These are phyloP conservation scores for Akanthomyces muscarius DNA, from an alignment of 2,329 filamentous ascomycete species.

Conservation along the genomic window DNA sequence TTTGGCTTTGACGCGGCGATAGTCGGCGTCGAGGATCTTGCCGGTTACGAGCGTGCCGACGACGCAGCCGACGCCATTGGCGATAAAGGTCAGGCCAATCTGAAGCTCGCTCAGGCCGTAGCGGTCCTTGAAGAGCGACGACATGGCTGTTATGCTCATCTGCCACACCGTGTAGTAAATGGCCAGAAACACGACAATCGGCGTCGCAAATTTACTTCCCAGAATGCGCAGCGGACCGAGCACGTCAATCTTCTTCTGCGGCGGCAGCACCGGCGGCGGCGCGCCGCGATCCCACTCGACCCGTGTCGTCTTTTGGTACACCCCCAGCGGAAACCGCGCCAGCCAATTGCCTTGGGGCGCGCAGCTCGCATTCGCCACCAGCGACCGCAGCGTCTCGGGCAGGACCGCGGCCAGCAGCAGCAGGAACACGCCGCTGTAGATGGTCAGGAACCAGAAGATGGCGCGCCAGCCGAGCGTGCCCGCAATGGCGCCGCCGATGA, in stretches of 20 bases:
- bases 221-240: constrained; percentile 45
- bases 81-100: constrained; percentile 49
- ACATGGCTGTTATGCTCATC: constrained; percentile 52
- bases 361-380: constrained; percentile 42
- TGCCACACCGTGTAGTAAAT: constrained; percentile 53
- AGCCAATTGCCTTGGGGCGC: constrained; percentile 17
- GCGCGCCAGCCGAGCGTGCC: constrained; percentile 49
- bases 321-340: constrained; percentile 27
- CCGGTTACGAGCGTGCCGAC: constrained; percentile 49
- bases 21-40: constrained; percentile 49
- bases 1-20: constrained; percentile 36
- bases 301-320: constrained; percentile 32
- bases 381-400: constrained; percentile 41
- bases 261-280: constrained; percentile 8
- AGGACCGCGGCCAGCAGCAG: constrained; percentile 39
- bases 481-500: constrained; percentile 49
- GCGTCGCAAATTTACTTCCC: constrained; percentile 38
- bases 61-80: constrained; percentile 52
- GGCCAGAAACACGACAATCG: constrained; percentile 44
- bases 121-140: constrained; percentile 40
- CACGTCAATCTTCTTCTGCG: constrained; percentile 39
- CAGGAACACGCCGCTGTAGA: constrained; percentile 36
- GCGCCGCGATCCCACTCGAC: neutral
- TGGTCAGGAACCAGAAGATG: constrained; percentile 53
- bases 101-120: constrained; percentile 43